Evolutionary conservation across 2,329 filamentous ascomycete species (phyloP).

Genomic region (Blumeria hordei): DNA sequence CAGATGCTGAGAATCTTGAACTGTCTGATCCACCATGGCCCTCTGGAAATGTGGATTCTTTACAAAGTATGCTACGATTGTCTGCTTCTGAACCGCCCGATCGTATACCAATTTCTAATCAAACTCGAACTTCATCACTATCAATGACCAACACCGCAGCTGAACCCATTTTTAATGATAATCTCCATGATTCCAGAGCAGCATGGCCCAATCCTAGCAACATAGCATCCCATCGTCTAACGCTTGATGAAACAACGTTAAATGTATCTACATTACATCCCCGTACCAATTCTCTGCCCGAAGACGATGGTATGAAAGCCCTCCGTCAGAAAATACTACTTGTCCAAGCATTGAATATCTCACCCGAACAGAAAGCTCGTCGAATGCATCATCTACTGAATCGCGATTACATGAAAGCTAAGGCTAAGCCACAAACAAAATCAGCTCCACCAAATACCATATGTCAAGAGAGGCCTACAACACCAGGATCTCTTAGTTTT

Average conservation of each 20-base stretch:
- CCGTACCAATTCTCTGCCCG: conserved; percentile 22
- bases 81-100: too few species aligned
- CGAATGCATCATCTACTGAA: conserved; percentile 48
- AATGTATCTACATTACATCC: conserved; percentile 5
- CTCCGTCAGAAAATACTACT: conserved; percentile 42
- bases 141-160: too few species aligned
- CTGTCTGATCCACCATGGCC: too few species aligned
- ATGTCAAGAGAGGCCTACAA: conserved; percentile 19
- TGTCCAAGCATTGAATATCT: conserved; percentile 37
- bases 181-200: too few species aligned
- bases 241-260: conserved; percentile 4
- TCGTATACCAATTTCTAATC: too few species aligned
- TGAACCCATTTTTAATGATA: too few species aligned
- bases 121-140: too few species aligned
- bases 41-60: too few species aligned
- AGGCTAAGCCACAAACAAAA: conserved; percentile 11
- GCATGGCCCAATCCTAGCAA: conserved; percentile 2
- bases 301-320: conserved; percentile 54
- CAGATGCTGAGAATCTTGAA: too few species aligned
- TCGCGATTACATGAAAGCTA: conserved; percentile 35
- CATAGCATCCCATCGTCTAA: conserved; percentile 8
- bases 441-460: conserved; percentile 9
- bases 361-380: conserved; percentile 40
- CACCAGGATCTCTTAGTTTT: conserved; percentile 25
- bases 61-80: too few species aligned